phyloP scores from a whole-genome alignment of 2,329 filamentous ascomycete species.

The Colletotrichum plurivorum region DNA sequence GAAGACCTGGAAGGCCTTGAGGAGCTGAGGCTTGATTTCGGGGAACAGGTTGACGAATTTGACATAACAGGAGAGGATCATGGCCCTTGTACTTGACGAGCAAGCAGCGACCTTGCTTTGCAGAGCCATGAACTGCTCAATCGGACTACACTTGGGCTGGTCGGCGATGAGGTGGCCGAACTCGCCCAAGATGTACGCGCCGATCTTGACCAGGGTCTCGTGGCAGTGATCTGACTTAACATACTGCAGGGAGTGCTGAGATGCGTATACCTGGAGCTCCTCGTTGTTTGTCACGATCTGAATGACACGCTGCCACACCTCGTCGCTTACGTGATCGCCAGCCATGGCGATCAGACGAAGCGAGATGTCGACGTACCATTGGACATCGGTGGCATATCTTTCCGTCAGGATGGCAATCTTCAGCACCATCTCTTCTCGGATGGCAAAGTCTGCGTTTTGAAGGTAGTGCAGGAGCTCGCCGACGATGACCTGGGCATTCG shows the following conservation, averaged over 20 bases:
- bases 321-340: conserved; percentile 97
- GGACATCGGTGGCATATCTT: conserved; percentile 97
- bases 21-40: conserved; percentile 95
- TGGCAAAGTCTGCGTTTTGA: conserved; percentile 96
- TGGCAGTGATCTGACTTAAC: conserved; percentile 95
- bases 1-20: conserved; percentile 92
- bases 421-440: conserved; percentile 98
- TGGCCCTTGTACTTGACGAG: conserved; percentile 90
- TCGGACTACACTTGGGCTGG: conserved; percentile 90
- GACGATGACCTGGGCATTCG: conserved; percentile 95
- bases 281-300: conserved; percentile 99
- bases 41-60: conserved; percentile 99
- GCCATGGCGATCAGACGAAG: conserved; percentile 95
- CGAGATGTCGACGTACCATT: conserved; percentile 99
- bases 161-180: conserved; percentile 98
- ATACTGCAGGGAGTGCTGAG: conserved; percentile 92
- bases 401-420: conserved; percentile 99
- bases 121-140: conserved; percentile 95
- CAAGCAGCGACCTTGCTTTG: conserved; percentile 91
- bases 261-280: conserved; percentile 95
- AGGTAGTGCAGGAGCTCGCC: conserved; percentile 94
- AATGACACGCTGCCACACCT: conserved; percentile 98
- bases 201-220: conserved; percentile 97
- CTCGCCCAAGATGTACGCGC: conserved; percentile 94
- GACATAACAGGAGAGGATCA: conserved; percentile 95